phyloP scores from a whole-genome alignment of 352 stramenopile genomes.

The Globisporangium yorkense region DNA sequence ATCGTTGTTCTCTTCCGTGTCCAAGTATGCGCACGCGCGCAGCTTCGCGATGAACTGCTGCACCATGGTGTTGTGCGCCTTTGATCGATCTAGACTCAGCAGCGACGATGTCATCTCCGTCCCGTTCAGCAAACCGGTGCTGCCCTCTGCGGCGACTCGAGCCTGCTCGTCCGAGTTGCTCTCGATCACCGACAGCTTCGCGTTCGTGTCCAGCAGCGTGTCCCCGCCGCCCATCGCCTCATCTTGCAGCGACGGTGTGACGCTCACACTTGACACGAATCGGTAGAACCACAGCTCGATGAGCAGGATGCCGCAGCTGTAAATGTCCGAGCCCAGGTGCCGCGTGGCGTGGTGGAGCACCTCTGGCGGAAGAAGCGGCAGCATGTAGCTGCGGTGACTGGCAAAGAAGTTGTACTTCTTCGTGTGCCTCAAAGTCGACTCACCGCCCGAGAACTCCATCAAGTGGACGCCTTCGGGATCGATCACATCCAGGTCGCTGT shows the following conservation, averaged over 20 bases:
- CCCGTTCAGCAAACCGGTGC: background rate
- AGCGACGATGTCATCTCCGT: conserved; percentile 3
- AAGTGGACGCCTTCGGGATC: conserved; percentile 30
- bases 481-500: conserved; percentile 21
- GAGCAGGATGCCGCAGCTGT: conserved; percentile 50
- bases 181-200: conserved; percentile 8
- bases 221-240: conserved; percentile 6
- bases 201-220: conserved; percentile 1
- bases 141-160: background rate
- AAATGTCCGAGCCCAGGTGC: conserved; percentile 42
- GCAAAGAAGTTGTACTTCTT: conserved; percentile 3
- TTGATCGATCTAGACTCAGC: conserved; percentile 7
- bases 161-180: conserved; percentile 3
- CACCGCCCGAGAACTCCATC: conserved; percentile 17
- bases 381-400: conserved; percentile 11
- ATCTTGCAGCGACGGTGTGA: conserved; percentile 11
- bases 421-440: background rate
- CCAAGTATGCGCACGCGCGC: conserved; percentile 29
- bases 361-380: conserved; percentile 45
- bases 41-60: conserved; percentile 49
- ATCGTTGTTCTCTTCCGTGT: conserved; percentile 22
- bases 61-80: conserved; percentile 27
- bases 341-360: conserved; percentile 28
- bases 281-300: conserved; percentile 52
- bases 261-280: conserved; percentile 32